Evolutionary conservation across 805 yeast species (phyloP), one percentile per base, ranked within the genome.

Genomic region (Brettanomyces bruxellensis): DNA sequence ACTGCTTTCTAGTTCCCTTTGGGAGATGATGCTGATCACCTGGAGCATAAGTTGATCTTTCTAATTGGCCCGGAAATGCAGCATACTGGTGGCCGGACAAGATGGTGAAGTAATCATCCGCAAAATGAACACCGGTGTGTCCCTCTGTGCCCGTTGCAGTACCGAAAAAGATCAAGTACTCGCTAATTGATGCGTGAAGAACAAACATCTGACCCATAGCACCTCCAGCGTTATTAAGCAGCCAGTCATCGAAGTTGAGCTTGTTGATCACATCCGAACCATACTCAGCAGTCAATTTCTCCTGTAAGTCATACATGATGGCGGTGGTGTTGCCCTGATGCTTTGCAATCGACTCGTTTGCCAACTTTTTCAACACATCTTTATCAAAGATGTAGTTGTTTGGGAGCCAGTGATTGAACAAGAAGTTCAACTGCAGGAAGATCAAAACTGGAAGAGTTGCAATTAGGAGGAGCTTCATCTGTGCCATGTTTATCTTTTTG

Each of bases 171-270:
- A 93, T 93, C 62, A 93, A 68, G 62, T 93, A 93, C 68, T 93
- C 99, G 5, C 93, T 73, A 56, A 93, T 72, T 7, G 98, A 93
- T 9, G 98, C 97, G 65, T 93, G 99, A 54, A 91, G 72, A 50
- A 93, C 87, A 56, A 87, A 76, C 98, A 93, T 91, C 46, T 89
- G 80, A 24, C 95, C 93, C 99, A 93, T 93, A 45, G 99, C 98
- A 55, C 96, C 96, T 46, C 99, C 99, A 3, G 99, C 99, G 58
- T 87, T 88, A 75, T 93, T 93, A 77, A 81, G 91, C 44, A 93
- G 84, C 98, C 98, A 93, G 53, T 90, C 91, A 45, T 85, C 84
- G 44, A 72, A 70, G 61, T 81, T 78, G 54, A 83, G 72, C 52
- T 79, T 80, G 66, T 86, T 86, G 66, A 91, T 76, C 54, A 75